phyloP scores from a whole-genome alignment of 1,284 basidiomycete genomes.

The Cryptococcus hybrid region DNA sequence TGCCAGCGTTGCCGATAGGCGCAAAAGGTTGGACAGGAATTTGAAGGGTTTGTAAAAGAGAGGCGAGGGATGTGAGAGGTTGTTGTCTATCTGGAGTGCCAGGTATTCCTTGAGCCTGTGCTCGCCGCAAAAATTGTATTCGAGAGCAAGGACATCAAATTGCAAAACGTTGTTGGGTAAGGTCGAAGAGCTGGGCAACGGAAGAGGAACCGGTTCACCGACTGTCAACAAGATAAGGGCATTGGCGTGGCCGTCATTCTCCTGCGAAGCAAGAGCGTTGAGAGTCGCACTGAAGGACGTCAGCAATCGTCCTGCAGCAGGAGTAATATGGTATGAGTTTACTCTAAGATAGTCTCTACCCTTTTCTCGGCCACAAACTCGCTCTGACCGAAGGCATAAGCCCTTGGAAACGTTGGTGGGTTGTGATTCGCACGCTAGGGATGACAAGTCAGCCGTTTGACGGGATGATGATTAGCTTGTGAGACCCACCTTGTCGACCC shows the following conservation, averaged over 20 bases:
- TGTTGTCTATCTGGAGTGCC: conserved; percentile 35
- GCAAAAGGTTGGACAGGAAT: conserved; percentile 45
- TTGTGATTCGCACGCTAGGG: conserved; percentile 40
- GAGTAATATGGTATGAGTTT: conserved; percentile 12
- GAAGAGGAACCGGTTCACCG: conserved; percentile 51
- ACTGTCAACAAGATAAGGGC: conserved; percentile 72
- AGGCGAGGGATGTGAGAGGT: conserved; percentile 34
- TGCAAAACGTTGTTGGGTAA: conserved; percentile 70
- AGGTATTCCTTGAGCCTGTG: conserved; percentile 34
- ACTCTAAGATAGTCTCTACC: conserved; percentile 67
- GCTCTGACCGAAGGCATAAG: conserved; percentile 66
- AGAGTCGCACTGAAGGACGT: conserved; percentile 59
- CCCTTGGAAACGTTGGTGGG: conserved; percentile 37
- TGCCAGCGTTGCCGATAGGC: conserved; percentile 50
- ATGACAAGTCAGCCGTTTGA: neutral
- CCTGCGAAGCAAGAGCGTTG: conserved; percentile 68
- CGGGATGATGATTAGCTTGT: neutral
- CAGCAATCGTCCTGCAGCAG: neutral
- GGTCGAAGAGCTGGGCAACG: conserved; percentile 40
- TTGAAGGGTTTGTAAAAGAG: conserved; percentile 42
- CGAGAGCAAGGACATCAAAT: conserved; percentile 58
- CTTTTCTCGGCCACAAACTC: conserved; percentile 66
- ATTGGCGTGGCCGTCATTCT: conserved; percentile 69
- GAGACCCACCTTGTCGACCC: conserved; percentile 68
- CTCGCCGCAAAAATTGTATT: conserved; percentile 40